Evolutionary conservation across 352 stramenopile species (phyloP), one percentile per base, ranked within the genome.

Genomic region (Globisporangium abappressorium): DNA sequence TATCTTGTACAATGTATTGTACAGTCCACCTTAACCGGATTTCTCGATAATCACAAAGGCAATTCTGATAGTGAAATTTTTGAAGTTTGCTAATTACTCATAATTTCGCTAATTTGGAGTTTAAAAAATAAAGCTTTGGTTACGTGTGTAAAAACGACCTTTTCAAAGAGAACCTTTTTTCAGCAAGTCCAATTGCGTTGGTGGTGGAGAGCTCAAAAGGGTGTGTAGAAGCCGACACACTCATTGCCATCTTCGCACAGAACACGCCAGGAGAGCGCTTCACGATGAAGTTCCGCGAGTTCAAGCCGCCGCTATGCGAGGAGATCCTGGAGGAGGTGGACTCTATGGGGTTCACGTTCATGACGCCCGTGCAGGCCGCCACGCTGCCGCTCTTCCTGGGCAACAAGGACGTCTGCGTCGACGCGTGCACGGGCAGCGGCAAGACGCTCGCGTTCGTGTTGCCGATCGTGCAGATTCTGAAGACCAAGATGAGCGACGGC

Each of bases 401-500:
- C 30, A 94, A 98, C 79, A 98, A 98, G 67, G 93, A 98, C 68
- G 93, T 98, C 36, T 97, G 87, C 49, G 94, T 98, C 28, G 90
- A 98, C 70, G 96, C 96, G n/a, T 96, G 88, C 68, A 99, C 96
- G 28, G 96, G 96, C 41, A 97, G 85, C 15, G 96, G 96, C 62
- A 99, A 99, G 81, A 99, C 96, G 41, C 76, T 99, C 30, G 87
- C 96, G 41, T 99, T 98, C 75, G 86, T 98, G 62, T 71, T 99
- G 66, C 94, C 96, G n/a, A 87, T 97, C 43, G 83, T 98, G 59
- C 91, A 99, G 77, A 82, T 98, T 41, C 82, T 98, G 43, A 81
- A 81, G 70, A 80, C 57, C 57, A 84, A 85, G 68, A 74, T 93
- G 41, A 77, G 70, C 26, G 77, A 91, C 73, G 80, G 78, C 36